These are phyloP conservation scores for Choanephora cucurbitarum DNA, from an alignment of 371 early-diverging fungal genomes.

Conservation along the genomic window DNA sequence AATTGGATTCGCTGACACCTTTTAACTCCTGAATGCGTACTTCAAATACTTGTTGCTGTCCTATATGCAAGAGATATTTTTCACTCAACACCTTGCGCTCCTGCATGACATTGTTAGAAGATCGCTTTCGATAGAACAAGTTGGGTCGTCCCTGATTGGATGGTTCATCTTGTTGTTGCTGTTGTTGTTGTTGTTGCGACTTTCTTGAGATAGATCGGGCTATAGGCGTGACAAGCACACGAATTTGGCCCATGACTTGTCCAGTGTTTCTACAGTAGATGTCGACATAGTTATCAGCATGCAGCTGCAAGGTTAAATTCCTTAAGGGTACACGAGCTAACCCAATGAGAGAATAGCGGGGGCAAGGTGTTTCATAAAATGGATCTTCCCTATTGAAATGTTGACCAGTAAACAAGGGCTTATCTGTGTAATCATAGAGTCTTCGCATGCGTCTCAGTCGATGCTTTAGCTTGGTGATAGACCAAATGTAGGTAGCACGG, in stretches of 20 bases:
- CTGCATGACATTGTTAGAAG: slow-evolving; percentile 2
- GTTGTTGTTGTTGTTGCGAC: slow-evolving; percentile 1
- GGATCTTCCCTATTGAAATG: slow-evolving; percentile 63
- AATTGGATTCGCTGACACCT: slow-evolving; percentile 64
- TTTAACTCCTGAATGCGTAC: slow-evolving; percentile 62
- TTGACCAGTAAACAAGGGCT: slow-evolving; percentile 59
- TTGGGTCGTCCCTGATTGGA: not conserved
- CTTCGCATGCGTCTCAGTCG: slow-evolving; percentile 74
- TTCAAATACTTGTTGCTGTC: slow-evolving; percentile 69
- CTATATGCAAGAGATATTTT: slow-evolving; percentile 36
- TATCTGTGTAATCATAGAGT: slow-evolving; percentile 68
- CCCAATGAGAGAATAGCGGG: slow-evolving; percentile 62
- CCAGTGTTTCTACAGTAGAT: slow-evolving; percentile 63
- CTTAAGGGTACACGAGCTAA: slow-evolving; percentile 53
- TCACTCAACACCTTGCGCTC: slow-evolving; percentile 10
- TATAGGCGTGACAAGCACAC: slow-evolving; percentile 49
- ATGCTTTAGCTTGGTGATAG: slow-evolving; percentile 59
- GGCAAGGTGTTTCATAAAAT: slow-evolving; percentile 63
- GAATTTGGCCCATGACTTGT: slow-evolving; percentile 47
- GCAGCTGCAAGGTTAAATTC: slow-evolving; percentile 52
- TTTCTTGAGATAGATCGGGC: slow-evolving; percentile 32
- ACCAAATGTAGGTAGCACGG: slow-evolving; percentile 72
- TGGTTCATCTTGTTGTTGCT: not conserved
- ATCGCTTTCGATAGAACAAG: slow-evolving; percentile 4
- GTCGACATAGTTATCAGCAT: slow-evolving; percentile 55